A percentile compares a stretch with the other conserved stretches of the same genome.
Evolutionary conservation across 169 alveolate species (phyloP).

Genomic region (Besnoitia besnoiti): DNA sequence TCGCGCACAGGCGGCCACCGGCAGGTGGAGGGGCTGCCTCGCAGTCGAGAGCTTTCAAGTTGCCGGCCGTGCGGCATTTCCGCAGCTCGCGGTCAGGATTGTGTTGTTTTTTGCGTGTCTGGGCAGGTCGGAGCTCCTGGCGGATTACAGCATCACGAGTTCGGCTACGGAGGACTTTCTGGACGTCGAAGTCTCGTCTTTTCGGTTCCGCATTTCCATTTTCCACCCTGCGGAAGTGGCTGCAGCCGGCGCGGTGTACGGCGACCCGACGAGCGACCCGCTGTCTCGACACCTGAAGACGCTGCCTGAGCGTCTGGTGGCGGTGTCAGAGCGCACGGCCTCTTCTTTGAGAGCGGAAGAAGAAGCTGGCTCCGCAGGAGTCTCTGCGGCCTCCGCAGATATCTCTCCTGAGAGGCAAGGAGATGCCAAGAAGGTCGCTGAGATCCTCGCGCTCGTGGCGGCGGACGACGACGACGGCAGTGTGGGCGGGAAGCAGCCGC

Average conservation of each 20-base stretch:
- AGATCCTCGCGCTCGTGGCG: background rate
- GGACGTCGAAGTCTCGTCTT: conserved; percentile 47
- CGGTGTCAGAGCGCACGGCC: background rate
- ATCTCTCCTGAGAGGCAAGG: background rate
- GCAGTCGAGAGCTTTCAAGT: too few species aligned
- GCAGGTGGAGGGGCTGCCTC: too few species aligned
- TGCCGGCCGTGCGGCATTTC: too few species aligned
- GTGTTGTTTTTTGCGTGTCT: background rate
- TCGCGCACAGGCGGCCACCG: too few species aligned
- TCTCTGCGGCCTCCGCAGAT: background rate
- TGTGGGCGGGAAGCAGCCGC: background rate
- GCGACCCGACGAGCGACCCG: conserved; percentile 8
- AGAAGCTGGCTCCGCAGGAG: background rate
- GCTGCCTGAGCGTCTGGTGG: conserved; percentile 33
- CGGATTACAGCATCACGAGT: conserved; percentile 55
- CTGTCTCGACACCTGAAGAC: background rate
- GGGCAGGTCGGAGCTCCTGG: conserved; percentile 64
- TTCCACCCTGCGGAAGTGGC: conserved; percentile 62
- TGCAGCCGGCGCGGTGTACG: conserved; percentile 25
- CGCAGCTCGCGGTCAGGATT: too few species aligned
- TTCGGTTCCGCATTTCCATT: conserved; percentile 54
- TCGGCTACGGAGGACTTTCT: conserved; percentile 49
- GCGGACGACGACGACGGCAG: background rate
- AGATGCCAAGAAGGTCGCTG: background rate
- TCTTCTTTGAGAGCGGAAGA: background rate